Evolutionary conservation across 805 yeast species (phyloP), one percentile per base, ranked within the genome.

Genomic region (Priceomyces medius): DNA sequence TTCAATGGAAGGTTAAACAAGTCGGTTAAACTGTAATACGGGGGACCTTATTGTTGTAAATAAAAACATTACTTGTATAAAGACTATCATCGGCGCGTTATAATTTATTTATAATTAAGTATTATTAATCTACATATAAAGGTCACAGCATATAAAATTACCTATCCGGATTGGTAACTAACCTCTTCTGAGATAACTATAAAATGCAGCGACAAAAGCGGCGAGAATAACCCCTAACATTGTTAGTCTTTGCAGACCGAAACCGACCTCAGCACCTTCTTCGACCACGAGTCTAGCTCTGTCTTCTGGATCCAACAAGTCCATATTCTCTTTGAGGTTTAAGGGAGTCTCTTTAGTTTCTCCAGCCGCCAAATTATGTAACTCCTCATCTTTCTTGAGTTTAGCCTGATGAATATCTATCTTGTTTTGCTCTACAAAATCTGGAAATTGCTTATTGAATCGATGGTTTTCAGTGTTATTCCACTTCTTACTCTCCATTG

Each of bases 381-480:
- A n/a, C 13, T 37, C 40, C 42, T 9, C 29, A 27, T 40, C 38
- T 34, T 42, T 45, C 53, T 31, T 47, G 46, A 40, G 26, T 27
- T 32, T 32, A 27, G 43, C 49, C 21, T 43, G 48, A 37, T 41
- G 49, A 29, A 69, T 53, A 24, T 68, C 72, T 20, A 37, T 40
- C 40, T 55, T 55, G 53, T 77, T 79, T 46, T 66, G 60, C 14
- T 62, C 71, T 10, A 74, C 75, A 35, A 80, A 57, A n/a, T 87
- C 95, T 1, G 89, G 85, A 58, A 90, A 91, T 20, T 82, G 77
- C 45, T 64, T 60, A 19, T 50, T 56, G 56, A 91, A 91, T 40
- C 79, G 65, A 2, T 68, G 63, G 63, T 83, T 84, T 26, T 76
- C 70, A 17, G 59, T 60, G 5, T 71, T 66, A 56, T 84, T 83